Conservation (phyloP, 148 eudicot species). For the Chenopodium album region DNA sequence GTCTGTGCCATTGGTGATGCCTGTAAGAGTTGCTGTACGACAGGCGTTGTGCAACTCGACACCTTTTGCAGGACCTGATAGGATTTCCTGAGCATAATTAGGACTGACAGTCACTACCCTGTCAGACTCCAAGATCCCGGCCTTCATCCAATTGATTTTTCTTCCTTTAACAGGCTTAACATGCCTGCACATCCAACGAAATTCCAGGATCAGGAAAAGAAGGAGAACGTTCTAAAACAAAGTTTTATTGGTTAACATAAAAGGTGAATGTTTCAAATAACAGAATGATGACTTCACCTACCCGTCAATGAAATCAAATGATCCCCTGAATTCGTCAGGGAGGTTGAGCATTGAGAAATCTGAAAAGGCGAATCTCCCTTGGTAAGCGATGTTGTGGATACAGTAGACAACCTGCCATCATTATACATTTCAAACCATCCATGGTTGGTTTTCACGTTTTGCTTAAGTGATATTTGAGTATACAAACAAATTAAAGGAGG, state of each 20-base stretch:
- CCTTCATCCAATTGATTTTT: conserved; percentile 99
- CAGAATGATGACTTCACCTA: conserved; percentile 18
- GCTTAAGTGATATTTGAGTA: neutral
- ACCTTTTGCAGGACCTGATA: conserved; percentile 63
- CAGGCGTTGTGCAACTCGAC: conserved; percentile 65
- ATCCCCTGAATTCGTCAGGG: conserved; percentile 63
- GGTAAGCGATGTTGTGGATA: conserved; percentile 98
- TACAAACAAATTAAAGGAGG: neutral
- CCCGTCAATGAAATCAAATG: conserved; percentile 94
- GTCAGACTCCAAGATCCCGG: conserved; percentile 71
- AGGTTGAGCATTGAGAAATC: conserved; percentile 79
- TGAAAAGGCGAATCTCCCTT: conserved; percentile 75
- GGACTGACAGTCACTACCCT: conserved; percentile 89
- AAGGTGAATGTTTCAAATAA: neutral
- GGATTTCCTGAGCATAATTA: conserved; percentile 73
- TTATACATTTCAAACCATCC: neutral
- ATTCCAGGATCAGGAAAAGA: neutral
- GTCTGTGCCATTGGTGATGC: conserved; percentile 91
- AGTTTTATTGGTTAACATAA: neutral
- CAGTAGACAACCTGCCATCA: conserved; percentile 77
- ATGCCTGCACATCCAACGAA: conserved; percentile 42
- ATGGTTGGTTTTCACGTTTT: neutral
- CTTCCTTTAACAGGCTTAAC: conserved; percentile 75
- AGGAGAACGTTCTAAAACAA: neutral
- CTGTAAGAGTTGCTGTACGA: conserved; percentile 49